Conservation (phyloP, 805 yeast species). For the Barnettozyma salicaria region DNA sequence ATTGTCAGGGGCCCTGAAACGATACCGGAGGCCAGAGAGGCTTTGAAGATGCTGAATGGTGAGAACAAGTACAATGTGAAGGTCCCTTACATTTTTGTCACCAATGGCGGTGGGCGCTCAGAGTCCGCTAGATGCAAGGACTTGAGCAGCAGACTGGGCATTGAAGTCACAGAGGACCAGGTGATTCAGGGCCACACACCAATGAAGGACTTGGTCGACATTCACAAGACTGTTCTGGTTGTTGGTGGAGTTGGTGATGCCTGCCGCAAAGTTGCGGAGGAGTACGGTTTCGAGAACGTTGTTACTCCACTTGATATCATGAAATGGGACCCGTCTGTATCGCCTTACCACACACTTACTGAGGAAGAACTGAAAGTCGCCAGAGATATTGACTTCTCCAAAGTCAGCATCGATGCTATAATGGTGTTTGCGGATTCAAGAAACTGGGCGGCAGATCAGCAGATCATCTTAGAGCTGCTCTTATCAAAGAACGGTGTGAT, state of each 20-base stretch:
- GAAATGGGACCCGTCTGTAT: constrained; percentile 81
- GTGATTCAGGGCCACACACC: constrained; percentile 94
- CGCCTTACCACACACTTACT: constrained; percentile 75
- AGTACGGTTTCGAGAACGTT: constrained; percentile 79
- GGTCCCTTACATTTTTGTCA: constrained; percentile 79
- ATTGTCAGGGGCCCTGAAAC: constrained; percentile 79
- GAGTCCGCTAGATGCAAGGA: constrained; percentile 71
- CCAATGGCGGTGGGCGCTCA: constrained; percentile 90
- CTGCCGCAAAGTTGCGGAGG: constrained; percentile 76
- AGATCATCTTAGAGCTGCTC: constrained; percentile 75
- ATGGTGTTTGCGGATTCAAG: constrained; percentile 88
- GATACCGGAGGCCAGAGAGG: constrained; percentile 73
- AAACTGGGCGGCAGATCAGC: constrained; percentile 92
- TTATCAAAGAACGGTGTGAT: constrained; percentile 72
- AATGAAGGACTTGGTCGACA: constrained; percentile 71
- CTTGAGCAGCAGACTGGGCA: constrained; percentile 52
- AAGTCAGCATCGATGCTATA: constrained; percentile 68
- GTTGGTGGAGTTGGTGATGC: constrained; percentile 87
- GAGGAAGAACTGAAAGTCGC: constrained; percentile 60
- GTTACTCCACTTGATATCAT: constrained; percentile 77
- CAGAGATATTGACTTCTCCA: constrained; percentile 54
- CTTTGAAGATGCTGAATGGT: constrained; percentile 68
- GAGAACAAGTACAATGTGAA: constrained; percentile 69
- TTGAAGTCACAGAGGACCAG: constrained; percentile 65
- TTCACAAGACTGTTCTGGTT: constrained; percentile 68